Base-by-base conservation (phyloP, 1,284 basidiomycete species). In the Boletus mariae region DNA sequence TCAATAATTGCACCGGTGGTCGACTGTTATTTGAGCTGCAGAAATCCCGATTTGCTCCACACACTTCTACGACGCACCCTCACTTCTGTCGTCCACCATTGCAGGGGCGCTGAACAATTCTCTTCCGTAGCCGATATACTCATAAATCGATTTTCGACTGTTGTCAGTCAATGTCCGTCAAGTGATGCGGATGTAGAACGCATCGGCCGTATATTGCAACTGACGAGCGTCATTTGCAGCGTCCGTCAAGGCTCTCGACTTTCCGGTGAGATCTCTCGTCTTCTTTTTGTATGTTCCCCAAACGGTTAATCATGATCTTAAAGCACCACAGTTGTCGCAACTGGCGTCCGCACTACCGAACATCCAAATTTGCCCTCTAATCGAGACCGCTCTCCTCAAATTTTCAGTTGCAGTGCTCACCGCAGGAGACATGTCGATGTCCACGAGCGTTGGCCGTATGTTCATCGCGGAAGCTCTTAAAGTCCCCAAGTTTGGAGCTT, bases 11-110 rank as follows among this genome's bases (percentile, higher is more conserved):
- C 68, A 1, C 76, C 80, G 0, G 71, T 93, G 1, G 58, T 90
- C 8, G 65, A 71, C 4, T 77, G 73, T 55, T 76, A 87, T 63
- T 68, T 89, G n/a, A 67, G 64, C 2, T 61, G 67, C 31, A 70
- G 75, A n/a, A 63, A 71, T 9, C 67, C 76, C 0, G 75, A 77
- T n/a, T 57, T 64, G 8, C 77, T 80, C 0, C 76, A 75, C 54
- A 81, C 74, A 0, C 75, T 90, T 15, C 62, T 89, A 26, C 82
- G 85, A 5, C 80, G 89, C n/a, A 74, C 87, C 2, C 69, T 91
- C 5, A 94, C 90, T 0, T 85, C 92, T 0, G 71, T 92, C 15
- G 81, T 89, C 5, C 92, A 94, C 66, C 90, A 94, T 64, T 86
- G 85, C 60, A 84, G 86, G 55, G 75, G 75, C 20, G 68, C 84